These are phyloP conservation scores for Naganishia randhawae DNA, from an alignment of 768 basidiomycete genomes.

Conservation along the genomic window DNA sequence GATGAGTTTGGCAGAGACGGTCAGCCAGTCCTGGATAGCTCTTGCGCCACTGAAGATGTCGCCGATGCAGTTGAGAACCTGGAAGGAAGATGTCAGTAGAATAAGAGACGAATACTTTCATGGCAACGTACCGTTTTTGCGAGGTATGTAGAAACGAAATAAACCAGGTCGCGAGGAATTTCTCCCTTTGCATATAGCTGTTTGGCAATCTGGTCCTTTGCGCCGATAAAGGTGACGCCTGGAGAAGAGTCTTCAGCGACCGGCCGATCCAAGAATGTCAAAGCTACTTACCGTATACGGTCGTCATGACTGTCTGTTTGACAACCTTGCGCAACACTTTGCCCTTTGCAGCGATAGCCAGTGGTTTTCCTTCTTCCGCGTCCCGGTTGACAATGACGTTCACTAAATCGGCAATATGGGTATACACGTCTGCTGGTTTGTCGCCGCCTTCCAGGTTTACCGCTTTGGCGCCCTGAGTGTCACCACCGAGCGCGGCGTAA, in stretches of 20 bases:
- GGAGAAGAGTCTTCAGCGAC: background rate
- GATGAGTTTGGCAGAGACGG: constrained; percentile 73
- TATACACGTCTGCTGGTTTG: constrained; percentile 90
- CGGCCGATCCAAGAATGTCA: constrained; percentile 27
- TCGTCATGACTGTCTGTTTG: constrained; percentile 99
- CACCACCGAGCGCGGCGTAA: constrained; percentile 95
- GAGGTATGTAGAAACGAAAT: constrained; percentile 70
- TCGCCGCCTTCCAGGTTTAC: constrained; percentile 85
- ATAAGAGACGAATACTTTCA: constrained; percentile 6
- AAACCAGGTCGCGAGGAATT: constrained; percentile 68
- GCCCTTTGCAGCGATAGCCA: constrained; percentile 64
- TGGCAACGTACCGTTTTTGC: constrained; percentile 62
- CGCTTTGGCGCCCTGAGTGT: constrained; percentile 77
- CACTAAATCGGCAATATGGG: constrained; percentile 81
- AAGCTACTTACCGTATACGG: constrained; percentile 69
- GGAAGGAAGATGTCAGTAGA: constrained; percentile 10
- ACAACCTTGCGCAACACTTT: constrained; percentile 89
- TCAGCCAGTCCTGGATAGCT: constrained; percentile 86
- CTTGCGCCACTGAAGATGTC: constrained; percentile 91
- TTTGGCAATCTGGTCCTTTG: constrained; percentile 86
- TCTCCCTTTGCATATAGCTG: constrained; percentile 75
- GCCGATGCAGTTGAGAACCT: constrained; percentile 77
- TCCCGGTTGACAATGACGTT: constrained; percentile 59
- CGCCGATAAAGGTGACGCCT: constrained; percentile 82
- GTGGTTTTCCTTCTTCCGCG: constrained; percentile 46